phyloP scores from a whole-genome alignment of 2,329 filamentous ascomycete species.

The Cercospora zeina region DNA sequence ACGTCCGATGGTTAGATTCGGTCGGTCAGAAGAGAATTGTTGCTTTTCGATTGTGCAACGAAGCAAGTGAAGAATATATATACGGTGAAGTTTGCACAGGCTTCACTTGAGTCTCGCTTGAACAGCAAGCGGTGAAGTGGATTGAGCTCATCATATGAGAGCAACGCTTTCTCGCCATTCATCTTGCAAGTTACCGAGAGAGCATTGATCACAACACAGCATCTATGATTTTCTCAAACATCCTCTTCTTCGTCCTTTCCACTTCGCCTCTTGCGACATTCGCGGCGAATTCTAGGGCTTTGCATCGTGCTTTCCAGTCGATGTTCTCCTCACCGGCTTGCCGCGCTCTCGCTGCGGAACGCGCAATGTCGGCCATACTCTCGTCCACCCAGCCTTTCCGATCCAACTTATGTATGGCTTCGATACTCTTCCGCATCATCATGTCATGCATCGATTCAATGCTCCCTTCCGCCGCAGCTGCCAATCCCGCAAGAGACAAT shows the following conservation, averaged over 20 bases:
- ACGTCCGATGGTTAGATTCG: too few relatives aligned
- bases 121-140: too few relatives aligned
- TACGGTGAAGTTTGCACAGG: too few relatives aligned
- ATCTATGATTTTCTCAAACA: constrained; percentile 39
- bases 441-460: constrained; percentile 30
- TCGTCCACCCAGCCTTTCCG: constrained; percentile 26
- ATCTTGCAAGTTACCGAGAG: not conserved
- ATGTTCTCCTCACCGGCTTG: constrained; percentile 22
- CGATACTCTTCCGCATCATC: constrained; percentile 27
- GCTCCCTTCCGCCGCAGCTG: constrained; percentile 7
- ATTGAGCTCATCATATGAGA: too few relatives aligned
- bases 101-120: too few relatives aligned
- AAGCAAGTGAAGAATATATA: too few relatives aligned
- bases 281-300: constrained; percentile 37
- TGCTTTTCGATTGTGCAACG: too few relatives aligned
- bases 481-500: constrained; percentile 17
- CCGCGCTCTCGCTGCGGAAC: constrained; percentile 15
- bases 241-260: constrained; percentile 35
- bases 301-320: constrained; percentile 38
- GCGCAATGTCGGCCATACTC: constrained; percentile 29
- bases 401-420: constrained; percentile 26
- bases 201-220: constrained; percentile 20
- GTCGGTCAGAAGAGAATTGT: too few relatives aligned
- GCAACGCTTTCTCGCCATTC: too few relatives aligned
- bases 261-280: constrained; percentile 39